Evolutionary conservation across 139 green algal genomes (phyloP).

Genomic region (Chlorella ohadii): DNA sequence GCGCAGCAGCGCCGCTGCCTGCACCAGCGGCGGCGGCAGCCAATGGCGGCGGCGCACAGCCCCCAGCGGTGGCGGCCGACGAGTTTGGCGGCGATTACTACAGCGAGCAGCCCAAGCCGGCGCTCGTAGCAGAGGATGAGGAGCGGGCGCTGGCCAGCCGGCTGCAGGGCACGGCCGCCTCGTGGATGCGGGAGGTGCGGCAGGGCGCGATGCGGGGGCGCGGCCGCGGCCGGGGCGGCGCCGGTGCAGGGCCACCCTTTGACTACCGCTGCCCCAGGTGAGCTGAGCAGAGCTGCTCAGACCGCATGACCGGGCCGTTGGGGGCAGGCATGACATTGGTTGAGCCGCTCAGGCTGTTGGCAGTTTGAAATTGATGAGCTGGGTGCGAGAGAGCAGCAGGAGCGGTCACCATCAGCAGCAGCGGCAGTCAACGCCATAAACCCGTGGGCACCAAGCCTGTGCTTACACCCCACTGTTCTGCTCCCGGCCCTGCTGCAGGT

Average conservation of each 20-base stretch:
- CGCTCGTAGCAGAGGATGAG: slow-evolving; percentile 44
- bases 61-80: slow-evolving; percentile 5
- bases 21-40: background rate
- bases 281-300: no score
- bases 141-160: slow-evolving; percentile 34
- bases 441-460: no score
- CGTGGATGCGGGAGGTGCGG: slow-evolving; percentile 50
- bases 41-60: background rate
- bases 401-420: no score
- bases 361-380: no score
- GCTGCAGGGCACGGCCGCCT: slow-evolving; percentile 36
- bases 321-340: no score
- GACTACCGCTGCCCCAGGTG: slow-evolving; percentile 53
- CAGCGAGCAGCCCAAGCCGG: slow-evolving; percentile 25
- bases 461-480: no score
- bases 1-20: background rate
- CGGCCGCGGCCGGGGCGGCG: slow-evolving; percentile 32
- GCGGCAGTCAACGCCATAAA: no score
- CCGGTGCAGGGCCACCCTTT: background rate
- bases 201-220: slow-evolving; percentile 43
- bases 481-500: slow-evolving; percentile 6
- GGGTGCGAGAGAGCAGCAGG: no score
- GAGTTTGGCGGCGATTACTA: slow-evolving; percentile 49
- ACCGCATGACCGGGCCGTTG: no score
- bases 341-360: no score